A percentile compares a stretch with the other conserved stretches of the same genome.
Conservation (phyloP, 495 filamentous ascomycete species). For the Penicillium chermesinum region DNA sequence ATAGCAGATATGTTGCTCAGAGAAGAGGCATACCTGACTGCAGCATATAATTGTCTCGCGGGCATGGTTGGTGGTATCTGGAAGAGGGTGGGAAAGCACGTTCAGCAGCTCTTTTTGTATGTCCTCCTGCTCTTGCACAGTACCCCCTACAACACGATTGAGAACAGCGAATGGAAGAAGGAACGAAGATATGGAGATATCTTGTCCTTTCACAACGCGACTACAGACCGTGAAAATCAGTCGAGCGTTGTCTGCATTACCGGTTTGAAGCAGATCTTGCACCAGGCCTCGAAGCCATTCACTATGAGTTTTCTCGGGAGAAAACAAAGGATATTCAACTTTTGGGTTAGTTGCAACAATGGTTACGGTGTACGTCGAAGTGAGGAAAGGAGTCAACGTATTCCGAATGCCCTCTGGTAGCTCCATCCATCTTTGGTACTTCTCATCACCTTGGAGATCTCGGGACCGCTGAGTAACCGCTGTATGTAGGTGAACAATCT, state of each 20-base stretch:
- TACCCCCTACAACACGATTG: conserved; percentile 70
- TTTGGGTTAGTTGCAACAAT: conserved; percentile 46
- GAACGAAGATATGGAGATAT: conserved; percentile 78
- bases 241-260: conserved; percentile 59
- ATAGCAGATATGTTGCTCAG: no score
- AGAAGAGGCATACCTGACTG: conserved; percentile 80
- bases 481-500: conserved; percentile 61
- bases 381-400: conserved; percentile 76
- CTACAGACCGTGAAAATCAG: conserved; percentile 75
- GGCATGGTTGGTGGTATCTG: conserved; percentile 46
- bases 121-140: conserved; percentile 57
- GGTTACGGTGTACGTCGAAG: conserved; percentile 71
- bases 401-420: conserved; percentile 71
- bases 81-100: conserved; percentile 60
- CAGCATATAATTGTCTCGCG: conserved; percentile 70
- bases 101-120: conserved; percentile 64
- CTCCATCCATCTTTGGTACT: conserved; percentile 66
- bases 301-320: conserved; percentile 55
- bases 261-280: conserved; percentile 72
- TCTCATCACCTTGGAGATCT: conserved; percentile 46
- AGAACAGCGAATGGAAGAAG: conserved; percentile 78
- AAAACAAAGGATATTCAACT: conserved; percentile 74
- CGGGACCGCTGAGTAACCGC: conserved; percentile 50
- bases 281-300: conserved; percentile 77
- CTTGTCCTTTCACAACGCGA: conserved; percentile 74